Conservation (phyloP, 192 early-diverging fungal genomes). For the Dissophora ornata region DNA sequence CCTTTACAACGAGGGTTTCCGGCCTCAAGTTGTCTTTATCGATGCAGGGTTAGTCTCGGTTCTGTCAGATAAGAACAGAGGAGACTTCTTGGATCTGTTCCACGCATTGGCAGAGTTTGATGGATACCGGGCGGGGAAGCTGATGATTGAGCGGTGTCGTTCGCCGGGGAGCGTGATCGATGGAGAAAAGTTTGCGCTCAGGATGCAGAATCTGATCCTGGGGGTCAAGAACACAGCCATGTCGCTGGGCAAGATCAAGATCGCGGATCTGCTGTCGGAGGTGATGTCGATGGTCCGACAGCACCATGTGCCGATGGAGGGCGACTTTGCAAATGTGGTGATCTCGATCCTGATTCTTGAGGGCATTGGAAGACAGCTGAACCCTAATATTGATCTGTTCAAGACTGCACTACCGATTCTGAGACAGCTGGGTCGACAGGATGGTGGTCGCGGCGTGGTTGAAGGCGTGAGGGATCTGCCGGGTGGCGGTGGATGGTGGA, state of each 20-base stretch:
- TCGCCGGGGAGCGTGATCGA: conserved; percentile 77
- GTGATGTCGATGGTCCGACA: conserved; percentile 90
- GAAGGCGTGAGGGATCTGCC: conserved; percentile 62
- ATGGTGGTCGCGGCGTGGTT: conserved; percentile 57
- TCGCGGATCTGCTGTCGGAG: conserved; percentile 81
- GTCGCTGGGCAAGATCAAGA: conserved; percentile 82
- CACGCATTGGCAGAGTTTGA: conserved; percentile 88
- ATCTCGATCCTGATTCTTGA: conserved; percentile 93
- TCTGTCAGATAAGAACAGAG: conserved; percentile 77
- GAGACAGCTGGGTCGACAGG: conserved; percentile 66
- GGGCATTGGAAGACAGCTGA: conserved; percentile 91
- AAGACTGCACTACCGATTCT: conserved; percentile 82
- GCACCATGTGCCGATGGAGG: conserved; percentile 94
- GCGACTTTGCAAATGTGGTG: conserved; percentile 94
- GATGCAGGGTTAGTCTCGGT: conserved; percentile 92
- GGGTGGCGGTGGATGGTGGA: conserved; percentile 57
- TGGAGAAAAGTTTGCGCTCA: conserved; percentile 79
- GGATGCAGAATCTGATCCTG: conserved; percentile 84
- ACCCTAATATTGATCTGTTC: conserved; percentile 92
- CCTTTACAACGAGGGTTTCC: conserved; percentile 76
- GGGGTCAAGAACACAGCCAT: conserved; percentile 76
- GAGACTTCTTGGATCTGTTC: conserved; percentile 94
- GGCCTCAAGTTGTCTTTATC: conserved; percentile 83
- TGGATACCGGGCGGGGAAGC: conserved; percentile 79
- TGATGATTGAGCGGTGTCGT: conserved; percentile 91